Evolutionary conservation across 1,284 basidiomycete species (phyloP).

Genomic region (Chalciporus sp.): DNA sequence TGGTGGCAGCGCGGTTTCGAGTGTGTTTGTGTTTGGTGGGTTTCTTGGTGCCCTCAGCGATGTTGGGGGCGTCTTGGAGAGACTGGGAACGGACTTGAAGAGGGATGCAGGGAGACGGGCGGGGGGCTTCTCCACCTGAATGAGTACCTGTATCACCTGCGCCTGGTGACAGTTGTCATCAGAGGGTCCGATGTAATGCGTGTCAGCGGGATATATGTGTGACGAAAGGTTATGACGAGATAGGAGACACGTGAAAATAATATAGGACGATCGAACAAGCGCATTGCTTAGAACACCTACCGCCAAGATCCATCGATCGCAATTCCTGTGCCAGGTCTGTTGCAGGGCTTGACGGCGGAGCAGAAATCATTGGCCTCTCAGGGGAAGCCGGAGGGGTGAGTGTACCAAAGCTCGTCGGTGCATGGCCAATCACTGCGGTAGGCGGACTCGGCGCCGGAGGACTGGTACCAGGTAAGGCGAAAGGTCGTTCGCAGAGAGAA

Average conservation of each 20-base stretch:
- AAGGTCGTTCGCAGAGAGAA: background rate
- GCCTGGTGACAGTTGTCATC: background rate
- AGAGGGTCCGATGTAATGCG: background rate
- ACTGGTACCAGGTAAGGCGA: conserved; percentile 20
- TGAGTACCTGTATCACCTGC: conserved; percentile 14
- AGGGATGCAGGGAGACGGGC: background rate
- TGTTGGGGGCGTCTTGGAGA: conserved; percentile 4
- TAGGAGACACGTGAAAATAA: background rate
- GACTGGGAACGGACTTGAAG: conserved; percentile 17
- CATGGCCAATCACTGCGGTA: background rate
- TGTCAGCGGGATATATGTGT: background rate
- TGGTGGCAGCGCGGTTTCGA: conserved; percentile 33
- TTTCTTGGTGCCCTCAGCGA: conserved; percentile 12
- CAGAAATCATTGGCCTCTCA: background rate
- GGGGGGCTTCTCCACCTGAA: conserved; percentile 10
- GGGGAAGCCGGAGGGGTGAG: conserved; percentile 6
- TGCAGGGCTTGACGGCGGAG: conserved; percentile 20
- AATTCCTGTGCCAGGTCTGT: conserved; percentile 23
- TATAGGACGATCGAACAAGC: conserved; percentile 3
- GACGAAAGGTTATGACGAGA: background rate
- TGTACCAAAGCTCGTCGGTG: background rate
- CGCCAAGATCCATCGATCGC: conserved; percentile 27
- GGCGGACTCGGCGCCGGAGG: conserved; percentile 6
- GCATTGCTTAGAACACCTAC: conserved; percentile 22
- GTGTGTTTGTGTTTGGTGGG: conserved; percentile 2